Conservation (phyloP, 768 basidiomycete species). For the Lactarius hatsudake region DNA sequence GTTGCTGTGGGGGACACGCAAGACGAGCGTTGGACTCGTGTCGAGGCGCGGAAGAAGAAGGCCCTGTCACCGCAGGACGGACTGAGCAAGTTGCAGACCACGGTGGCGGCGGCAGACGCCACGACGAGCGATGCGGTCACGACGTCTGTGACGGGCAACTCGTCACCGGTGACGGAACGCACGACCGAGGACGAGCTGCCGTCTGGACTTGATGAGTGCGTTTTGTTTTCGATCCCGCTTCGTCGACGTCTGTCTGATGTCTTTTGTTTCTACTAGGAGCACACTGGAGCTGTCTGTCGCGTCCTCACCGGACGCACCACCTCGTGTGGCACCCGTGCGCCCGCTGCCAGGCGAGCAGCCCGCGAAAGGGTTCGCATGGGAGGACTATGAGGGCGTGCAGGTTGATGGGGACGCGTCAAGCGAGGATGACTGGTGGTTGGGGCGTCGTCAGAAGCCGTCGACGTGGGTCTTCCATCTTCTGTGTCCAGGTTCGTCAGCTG, state of each 20-base stretch:
- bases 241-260: constrained; percentile 18
- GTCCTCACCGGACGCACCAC: constrained; percentile 38
- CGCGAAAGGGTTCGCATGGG: constrained; percentile 68
- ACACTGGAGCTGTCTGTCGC: constrained; percentile 58
- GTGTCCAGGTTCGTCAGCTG: not conserved
- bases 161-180: constrained; percentile 37
- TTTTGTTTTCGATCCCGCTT: constrained; percentile 22
- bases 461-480: constrained; percentile 29
- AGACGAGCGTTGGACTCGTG: constrained; percentile 70
- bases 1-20: constrained; percentile 40
- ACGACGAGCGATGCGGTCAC: constrained; percentile 52
- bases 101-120: constrained; percentile 34
- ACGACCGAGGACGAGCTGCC: constrained; percentile 44
- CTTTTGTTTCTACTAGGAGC: constrained; percentile 31
- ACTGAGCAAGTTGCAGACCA: constrained; percentile 12
- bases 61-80: constrained; percentile 1
- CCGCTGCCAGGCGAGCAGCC: constrained; percentile 57
- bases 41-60: constrained; percentile 47
- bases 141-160: constrained; percentile 44
- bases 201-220: constrained; percentile 70
- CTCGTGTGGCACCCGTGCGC: constrained; percentile 70
- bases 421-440: constrained; percentile 76
- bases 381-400: constrained; percentile 71
- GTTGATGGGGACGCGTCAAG: constrained; percentile 53
- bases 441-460: constrained; percentile 63